Conservation (phyloP, 495 filamentous ascomycete species). For the Umbilicaria muhlenbergii region DNA sequence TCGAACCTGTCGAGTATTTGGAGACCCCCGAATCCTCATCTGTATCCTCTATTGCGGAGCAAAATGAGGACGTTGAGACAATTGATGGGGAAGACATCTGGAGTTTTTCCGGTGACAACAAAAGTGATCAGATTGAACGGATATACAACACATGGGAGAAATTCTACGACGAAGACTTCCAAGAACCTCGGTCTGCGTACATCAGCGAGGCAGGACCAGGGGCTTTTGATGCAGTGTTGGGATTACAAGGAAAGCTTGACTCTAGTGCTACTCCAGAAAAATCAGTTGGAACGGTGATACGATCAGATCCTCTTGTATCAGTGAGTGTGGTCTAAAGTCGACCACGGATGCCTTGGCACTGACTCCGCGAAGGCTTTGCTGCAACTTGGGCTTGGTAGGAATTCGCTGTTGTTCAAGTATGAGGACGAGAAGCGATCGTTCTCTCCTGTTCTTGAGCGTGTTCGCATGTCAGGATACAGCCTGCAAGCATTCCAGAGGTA, state of each 20-base stretch:
- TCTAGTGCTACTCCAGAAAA: not conserved
- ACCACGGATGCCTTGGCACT: no score
- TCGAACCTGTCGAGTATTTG: constrained; percentile 11
- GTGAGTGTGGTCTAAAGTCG: no score
- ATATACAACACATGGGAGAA: constrained; percentile 59
- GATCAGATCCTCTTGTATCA: constrained; percentile 5
- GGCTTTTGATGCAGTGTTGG: constrained; percentile 55
- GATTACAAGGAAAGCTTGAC: constrained; percentile 10
- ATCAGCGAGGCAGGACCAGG: constrained; percentile 62
- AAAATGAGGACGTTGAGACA: constrained; percentile 11
- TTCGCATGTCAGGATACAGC: constrained; percentile 58
- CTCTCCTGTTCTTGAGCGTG: constrained; percentile 30
- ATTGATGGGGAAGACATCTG: constrained; percentile 37
- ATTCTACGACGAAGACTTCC: constrained; percentile 31
- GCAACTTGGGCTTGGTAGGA: constrained; percentile 63
- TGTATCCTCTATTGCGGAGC: constrained; percentile 5
- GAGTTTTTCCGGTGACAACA: constrained; percentile 20
- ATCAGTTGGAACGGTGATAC: constrained; percentile 5
- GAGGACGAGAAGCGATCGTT: constrained; percentile 42
- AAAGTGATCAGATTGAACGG: constrained; percentile 6
- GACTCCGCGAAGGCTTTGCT: constrained; percentile 23
- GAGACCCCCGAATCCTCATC: constrained; percentile 5
- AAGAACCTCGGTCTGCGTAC: constrained; percentile 40
- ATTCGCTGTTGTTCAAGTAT: constrained; percentile 65
- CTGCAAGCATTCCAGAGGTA: constrained; percentile 28